Evolutionary conservation across 2,329 filamentous ascomycete species (phyloP).

Genomic region (Neonectria coccinea): DNA sequence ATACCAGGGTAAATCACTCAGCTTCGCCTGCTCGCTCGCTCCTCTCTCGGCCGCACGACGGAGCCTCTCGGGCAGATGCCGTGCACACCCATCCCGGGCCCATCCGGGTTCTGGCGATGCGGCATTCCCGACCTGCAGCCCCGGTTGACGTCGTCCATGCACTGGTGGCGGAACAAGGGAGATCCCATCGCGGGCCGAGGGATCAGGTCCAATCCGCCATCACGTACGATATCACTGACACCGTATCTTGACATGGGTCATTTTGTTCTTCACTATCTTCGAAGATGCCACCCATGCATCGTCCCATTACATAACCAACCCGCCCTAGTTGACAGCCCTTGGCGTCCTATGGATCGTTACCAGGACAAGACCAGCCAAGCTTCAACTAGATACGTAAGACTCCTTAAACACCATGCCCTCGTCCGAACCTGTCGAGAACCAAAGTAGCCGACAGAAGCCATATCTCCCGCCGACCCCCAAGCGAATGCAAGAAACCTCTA

Average conservation of each 20-base stretch:
- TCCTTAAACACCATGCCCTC: slow-evolving; percentile 25
- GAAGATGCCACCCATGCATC: not conserved
- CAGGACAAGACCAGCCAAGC: not conserved
- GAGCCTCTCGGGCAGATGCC: slow-evolving; percentile 22
- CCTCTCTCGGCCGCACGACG: not conserved
- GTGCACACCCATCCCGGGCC: slow-evolving; percentile 19
- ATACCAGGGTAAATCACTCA: slow-evolving; percentile 20
- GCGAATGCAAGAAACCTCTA: slow-evolving; percentile 22
- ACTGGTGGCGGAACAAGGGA: slow-evolving; percentile 7
- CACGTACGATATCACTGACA: not conserved
- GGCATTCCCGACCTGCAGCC: slow-evolving; percentile 18
- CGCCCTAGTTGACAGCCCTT: not conserved
- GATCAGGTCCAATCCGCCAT: not conserved
- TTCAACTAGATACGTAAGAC: not conserved
- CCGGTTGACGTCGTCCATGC: slow-evolving; percentile 4
- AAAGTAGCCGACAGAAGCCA: slow-evolving; percentile 1
- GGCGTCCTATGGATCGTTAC: not conserved
- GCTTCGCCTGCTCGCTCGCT: not conserved
- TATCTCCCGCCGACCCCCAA: slow-evolving; percentile 3
- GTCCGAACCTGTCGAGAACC: not conserved
- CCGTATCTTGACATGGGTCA: not conserved
- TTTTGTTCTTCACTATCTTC: not conserved
- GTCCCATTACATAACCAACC: not conserved
- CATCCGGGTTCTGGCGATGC: slow-evolving; percentile 30
- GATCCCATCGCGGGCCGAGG: slow-evolving; percentile 21